Evolutionary conservation across 2,329 filamentous ascomycete genomes (phyloP).

Genomic region (Fusarium sp.): DNA sequence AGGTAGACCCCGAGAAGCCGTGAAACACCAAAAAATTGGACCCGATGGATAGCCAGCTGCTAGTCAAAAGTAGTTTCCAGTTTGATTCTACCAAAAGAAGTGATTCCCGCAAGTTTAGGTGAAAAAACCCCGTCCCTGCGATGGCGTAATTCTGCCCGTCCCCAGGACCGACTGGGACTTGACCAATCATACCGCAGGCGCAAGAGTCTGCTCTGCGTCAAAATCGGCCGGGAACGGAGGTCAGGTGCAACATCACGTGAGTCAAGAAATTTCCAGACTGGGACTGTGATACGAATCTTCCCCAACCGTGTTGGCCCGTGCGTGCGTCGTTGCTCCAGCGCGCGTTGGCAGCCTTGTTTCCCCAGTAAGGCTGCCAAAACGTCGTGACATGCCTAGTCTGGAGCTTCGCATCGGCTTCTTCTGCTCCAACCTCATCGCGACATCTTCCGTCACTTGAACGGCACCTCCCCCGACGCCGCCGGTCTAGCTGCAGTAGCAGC

Average conservation of each 20-base stretch:
- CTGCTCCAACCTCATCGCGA: constrained; percentile 40
- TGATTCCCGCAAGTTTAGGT: constrained; percentile 33
- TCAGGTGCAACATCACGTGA: constrained; percentile 33
- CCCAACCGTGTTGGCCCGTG: constrained; percentile 33
- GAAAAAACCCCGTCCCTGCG: constrained; percentile 37
- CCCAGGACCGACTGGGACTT: constrained; percentile 35
- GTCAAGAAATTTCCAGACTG: too few species aligned
- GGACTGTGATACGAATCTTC: constrained; percentile 16
- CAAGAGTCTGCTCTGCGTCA: constrained; percentile 13
- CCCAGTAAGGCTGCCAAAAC: constrained; percentile 42
- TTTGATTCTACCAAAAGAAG: constrained; percentile 27
- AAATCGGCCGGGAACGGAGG: constrained; percentile 37
- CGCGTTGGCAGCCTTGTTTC: constrained; percentile 42
- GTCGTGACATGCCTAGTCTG: constrained; percentile 36
- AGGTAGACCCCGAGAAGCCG: constrained; percentile 8
- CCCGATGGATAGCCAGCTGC: constrained; percentile 15
- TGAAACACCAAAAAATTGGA: constrained; percentile 27
- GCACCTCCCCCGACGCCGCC: constrained; percentile 18
- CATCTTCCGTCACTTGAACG: constrained; percentile 25
- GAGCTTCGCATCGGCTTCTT: constrained; percentile 36
- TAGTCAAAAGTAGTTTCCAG: constrained; percentile 21
- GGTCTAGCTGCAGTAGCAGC: constrained; percentile 3
- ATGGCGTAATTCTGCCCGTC: constrained; percentile 45
- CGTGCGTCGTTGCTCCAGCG: constrained; percentile 19
- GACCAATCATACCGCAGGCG: constrained; percentile 38